Conservation (phyloP, 306 rosid species). For the Fagus crenata region DNA sequence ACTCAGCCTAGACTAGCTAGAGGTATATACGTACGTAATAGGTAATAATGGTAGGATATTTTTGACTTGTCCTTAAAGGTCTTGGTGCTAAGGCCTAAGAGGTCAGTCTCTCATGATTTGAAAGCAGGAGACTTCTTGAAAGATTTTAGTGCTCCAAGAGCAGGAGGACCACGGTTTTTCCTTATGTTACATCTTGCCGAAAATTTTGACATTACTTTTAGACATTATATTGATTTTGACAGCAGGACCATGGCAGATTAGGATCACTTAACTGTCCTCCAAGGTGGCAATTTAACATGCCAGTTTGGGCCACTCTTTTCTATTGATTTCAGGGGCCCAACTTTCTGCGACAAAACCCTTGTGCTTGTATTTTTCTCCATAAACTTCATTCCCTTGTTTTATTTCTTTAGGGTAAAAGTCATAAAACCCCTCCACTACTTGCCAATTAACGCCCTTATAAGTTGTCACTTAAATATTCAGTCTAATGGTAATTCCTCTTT, state of each 20-base stretch:
- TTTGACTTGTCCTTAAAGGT: neutral
- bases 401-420: no score
- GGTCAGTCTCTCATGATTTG: conserved; percentile 7
- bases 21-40: no score
- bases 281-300: neutral
- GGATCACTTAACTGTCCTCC: neutral
- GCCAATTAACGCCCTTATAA: no score
- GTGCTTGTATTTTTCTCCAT: neutral
- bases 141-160: neutral
- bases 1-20: neutral
- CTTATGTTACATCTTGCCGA: neutral
- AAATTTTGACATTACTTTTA: neutral
- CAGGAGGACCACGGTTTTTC: neutral
- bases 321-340: neutral
- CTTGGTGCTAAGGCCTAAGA: neutral
- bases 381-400: neutral
- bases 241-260: neutral
- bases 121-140: neutral
- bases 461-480: no score
- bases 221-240: neutral
- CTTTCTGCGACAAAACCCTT: neutral
- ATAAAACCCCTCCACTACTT: no score
- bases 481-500: no score
- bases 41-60: neutral
- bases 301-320: neutral